phyloP scores from a whole-genome alignment of 1,139 yeast genomes.

The Wickerhamomyces sp. region DNA sequence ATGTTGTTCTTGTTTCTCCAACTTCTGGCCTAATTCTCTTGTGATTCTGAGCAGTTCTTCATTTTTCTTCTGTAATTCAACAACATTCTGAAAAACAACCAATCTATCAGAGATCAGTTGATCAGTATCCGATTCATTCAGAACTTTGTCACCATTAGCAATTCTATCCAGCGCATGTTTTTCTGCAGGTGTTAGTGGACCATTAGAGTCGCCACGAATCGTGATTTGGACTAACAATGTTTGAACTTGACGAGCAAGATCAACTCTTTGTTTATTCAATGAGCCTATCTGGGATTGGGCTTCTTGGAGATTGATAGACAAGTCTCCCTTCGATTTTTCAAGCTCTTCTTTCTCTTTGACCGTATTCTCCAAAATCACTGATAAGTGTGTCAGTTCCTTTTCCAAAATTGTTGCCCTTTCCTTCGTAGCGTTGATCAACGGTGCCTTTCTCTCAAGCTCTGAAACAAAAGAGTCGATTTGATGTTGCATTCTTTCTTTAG shows the following conservation, averaged over 20 bases:
- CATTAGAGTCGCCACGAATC: constrained; percentile 43
- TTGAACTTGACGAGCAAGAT: constrained; percentile 77
- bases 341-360: constrained; percentile 36
- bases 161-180: constrained; percentile 34
- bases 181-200: constrained; percentile 57
- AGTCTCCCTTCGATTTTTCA: constrained; percentile 25
- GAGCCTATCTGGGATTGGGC: constrained; percentile 34
- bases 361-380: constrained; percentile 41
- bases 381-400: constrained; percentile 45
- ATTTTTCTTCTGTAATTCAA: constrained; percentile 70
- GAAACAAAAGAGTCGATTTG: constrained; percentile 68
- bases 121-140: constrained; percentile 61
- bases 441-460: constrained; percentile 79
- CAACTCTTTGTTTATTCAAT: constrained; percentile 55
- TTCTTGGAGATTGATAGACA: constrained; percentile 30
- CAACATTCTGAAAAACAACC: constrained; percentile 60
- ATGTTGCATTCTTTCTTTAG: constrained; percentile 63
- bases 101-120: constrained; percentile 65
- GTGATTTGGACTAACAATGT: constrained; percentile 64
- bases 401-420: constrained; percentile 46
- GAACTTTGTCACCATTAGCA: constrained; percentile 25
- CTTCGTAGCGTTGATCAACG: constrained; percentile 66
- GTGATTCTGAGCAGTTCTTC: constrained; percentile 63
- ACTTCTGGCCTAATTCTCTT: constrained; percentile 61
- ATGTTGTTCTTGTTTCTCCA: constrained; percentile 50